Percentiles rank a stretch among this genome's conserved stretches.
Evolutionary conservation across 2,329 filamentous ascomycete genomes (phyloP).

Genomic region (Neopestalotiopsis rosae): DNA sequence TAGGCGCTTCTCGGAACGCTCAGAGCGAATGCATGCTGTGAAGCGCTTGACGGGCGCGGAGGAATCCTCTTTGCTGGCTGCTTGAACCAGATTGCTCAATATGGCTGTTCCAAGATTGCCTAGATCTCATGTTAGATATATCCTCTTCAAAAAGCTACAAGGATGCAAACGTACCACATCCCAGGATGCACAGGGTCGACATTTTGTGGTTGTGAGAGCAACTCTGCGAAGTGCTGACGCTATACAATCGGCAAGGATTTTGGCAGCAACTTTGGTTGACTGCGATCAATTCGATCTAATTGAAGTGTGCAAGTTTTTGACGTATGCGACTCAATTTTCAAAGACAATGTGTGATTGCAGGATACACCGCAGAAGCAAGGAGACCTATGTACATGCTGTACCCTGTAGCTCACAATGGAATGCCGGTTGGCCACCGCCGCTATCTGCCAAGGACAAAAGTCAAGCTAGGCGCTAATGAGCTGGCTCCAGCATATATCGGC

Average conservation of each 20-base stretch:
- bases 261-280: no score
- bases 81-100: neutral
- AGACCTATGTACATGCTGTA: neutral
- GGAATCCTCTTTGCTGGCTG: neutral
- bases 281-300: no score
- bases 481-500: neutral
- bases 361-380: neutral
- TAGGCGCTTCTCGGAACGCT: constrained; percentile 4
- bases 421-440: neutral
- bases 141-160: neutral
- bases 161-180: constrained; percentile 1
- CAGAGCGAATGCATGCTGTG: constrained; percentile 13
- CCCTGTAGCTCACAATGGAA: neutral
- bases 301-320: no score
- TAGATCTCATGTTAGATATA: neutral
- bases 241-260: no score
- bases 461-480: neutral
- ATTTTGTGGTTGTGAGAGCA: neutral
- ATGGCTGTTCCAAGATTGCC: constrained; percentile 15
- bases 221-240: neutral
- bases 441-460: neutral
- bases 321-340: no score
- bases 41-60: neutral
- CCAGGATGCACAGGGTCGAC: constrained; percentile 7
- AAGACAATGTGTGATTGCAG: neutral